A percentile compares a stretch with the other conserved stretches of the same genome.
phyloP scores from a whole-genome alignment of 1,284 basidiomycete species.

The Boletus hoseneyae region DNA sequence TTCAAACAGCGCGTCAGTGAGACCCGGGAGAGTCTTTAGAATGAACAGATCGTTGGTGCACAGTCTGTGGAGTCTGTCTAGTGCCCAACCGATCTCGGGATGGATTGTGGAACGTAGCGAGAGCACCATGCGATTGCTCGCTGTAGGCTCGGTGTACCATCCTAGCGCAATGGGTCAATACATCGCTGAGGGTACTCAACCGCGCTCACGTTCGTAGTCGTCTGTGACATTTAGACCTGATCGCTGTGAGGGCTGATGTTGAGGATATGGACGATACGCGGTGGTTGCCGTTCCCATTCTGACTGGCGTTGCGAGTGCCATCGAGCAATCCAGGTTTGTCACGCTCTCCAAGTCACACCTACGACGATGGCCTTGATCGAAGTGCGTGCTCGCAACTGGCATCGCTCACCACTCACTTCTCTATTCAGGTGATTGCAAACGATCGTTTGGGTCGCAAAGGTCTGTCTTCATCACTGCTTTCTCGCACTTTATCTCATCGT shows the following conservation, averaged over 20 bases:
- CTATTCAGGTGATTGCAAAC: slow-evolving; percentile 84
- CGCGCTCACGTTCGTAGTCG: slow-evolving; percentile 67
- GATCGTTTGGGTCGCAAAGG: slow-evolving; percentile 97
- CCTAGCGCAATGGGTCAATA: slow-evolving; percentile 41
- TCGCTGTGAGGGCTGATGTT: slow-evolving; percentile 21
- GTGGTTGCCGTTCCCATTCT: slow-evolving; percentile 19
- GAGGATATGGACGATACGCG: slow-evolving; percentile 28
- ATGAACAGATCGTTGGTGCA: slow-evolving; percentile 71
- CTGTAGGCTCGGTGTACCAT: slow-evolving; percentile 72
- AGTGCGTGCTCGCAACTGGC: slow-evolving; percentile 33
- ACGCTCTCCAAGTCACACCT: slow-evolving; percentile 1
- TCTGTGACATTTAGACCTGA: slow-evolving; percentile 53
- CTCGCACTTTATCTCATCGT: slow-evolving; percentile 3
- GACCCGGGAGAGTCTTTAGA: slow-evolving; percentile 64
- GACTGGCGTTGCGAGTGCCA: slow-evolving; percentile 32
- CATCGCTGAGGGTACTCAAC: neutral
- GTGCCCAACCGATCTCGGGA: slow-evolving; percentile 75
- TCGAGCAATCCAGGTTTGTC: slow-evolving; percentile 9
- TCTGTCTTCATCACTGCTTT: slow-evolving; percentile 29
- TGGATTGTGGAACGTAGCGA: slow-evolving; percentile 74
- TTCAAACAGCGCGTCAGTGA: slow-evolving; percentile 76
- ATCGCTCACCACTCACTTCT: neutral
- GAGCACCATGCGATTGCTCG: slow-evolving; percentile 78
- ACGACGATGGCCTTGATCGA: slow-evolving; percentile 56
- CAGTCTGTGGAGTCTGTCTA: slow-evolving; percentile 74